Evolutionary conservation across 2,329 filamentous ascomycete genomes (phyloP).

Genomic region (Neonectria faginata): DNA sequence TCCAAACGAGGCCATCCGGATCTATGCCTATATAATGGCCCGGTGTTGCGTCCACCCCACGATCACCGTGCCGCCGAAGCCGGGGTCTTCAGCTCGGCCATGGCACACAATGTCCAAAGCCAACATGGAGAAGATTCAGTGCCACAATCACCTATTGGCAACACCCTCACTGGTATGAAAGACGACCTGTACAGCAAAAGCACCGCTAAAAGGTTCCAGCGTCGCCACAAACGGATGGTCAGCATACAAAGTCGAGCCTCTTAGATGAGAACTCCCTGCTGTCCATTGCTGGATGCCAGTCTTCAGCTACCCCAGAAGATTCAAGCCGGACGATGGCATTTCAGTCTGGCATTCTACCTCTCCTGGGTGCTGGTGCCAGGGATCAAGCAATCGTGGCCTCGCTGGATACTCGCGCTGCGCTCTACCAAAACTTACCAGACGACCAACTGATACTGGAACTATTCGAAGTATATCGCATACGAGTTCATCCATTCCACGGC

Average conservation of each 20-base stretch:
- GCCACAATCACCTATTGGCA: not conserved
- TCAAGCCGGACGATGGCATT: conserved; percentile 30
- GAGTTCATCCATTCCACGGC: conserved; percentile 33
- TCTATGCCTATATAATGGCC: conserved; percentile 20
- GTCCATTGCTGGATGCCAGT: conserved; percentile 22
- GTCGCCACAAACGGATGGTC: not conserved
- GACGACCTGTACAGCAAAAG: too few relatives aligned
- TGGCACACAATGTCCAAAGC: not conserved
- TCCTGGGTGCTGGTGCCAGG: conserved; percentile 26
- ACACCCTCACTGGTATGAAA: not conserved
- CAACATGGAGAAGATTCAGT: not conserved
- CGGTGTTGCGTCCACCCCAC: not conserved
- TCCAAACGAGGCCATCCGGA: conserved; percentile 23
- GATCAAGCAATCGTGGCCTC: not conserved
- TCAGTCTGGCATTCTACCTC: conserved; percentile 34
- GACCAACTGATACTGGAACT: conserved; percentile 30
- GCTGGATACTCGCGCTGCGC: not conserved
- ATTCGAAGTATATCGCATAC: conserved; percentile 30
- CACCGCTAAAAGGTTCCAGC: not conserved
- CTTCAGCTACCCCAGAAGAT: conserved; percentile 13
- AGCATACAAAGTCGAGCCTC: conserved; percentile 14
- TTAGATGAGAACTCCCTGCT: conserved; percentile 34
- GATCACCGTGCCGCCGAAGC: not conserved
- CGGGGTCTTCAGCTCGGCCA: not conserved
- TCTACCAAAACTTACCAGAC: conserved; percentile 7